phyloP scores from a whole-genome alignment of 2,329 filamentous ascomycete species.

The Alternaria brassicicola region DNA sequence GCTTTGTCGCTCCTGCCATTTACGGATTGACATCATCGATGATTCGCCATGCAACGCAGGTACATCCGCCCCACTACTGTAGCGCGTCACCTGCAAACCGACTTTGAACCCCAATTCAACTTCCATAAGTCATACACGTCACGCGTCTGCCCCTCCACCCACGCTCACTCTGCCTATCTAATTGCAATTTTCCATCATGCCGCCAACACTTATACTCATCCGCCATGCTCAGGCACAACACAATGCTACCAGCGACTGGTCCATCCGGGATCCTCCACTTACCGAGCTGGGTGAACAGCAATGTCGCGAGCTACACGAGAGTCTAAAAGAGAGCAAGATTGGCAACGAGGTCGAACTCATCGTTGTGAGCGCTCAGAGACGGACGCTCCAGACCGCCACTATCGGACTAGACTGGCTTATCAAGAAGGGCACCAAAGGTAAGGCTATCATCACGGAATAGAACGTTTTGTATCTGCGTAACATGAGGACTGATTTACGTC shows the following conservation, averaged over 20 bases:
- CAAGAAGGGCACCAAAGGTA: constrained; percentile 50
- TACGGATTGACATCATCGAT: constrained; percentile 16
- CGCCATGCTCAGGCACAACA: constrained; percentile 55
- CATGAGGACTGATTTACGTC: neutral
- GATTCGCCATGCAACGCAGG: constrained; percentile 17
- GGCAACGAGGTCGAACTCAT: constrained; percentile 59
- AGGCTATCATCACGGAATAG: neutral
- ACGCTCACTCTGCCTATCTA: neutral
- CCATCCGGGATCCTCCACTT: constrained; percentile 51
- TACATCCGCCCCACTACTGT: constrained; percentile 19
- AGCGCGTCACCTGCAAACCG: constrained; percentile 18
- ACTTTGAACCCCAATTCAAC: constrained; percentile 1
- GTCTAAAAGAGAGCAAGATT: constrained; percentile 46
- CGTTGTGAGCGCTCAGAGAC: constrained; percentile 68
- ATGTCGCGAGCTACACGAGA: constrained; percentile 49
- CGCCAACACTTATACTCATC: constrained; percentile 55
- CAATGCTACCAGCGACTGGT: constrained; percentile 51
- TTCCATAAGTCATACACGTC: neutral
- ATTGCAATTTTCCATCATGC: constrained; percentile 35
- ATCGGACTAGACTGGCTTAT: constrained; percentile 65
- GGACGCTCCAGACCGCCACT: constrained; percentile 69
- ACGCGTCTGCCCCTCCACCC: neutral
- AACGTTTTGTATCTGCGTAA: neutral
- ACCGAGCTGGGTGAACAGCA: constrained; percentile 52
- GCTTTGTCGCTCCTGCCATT: constrained; percentile 4